Evolutionary conservation across 768 basidiomycete genomes (phyloP).

Genomic region (Porpolomopsis calyptriformis): DNA sequence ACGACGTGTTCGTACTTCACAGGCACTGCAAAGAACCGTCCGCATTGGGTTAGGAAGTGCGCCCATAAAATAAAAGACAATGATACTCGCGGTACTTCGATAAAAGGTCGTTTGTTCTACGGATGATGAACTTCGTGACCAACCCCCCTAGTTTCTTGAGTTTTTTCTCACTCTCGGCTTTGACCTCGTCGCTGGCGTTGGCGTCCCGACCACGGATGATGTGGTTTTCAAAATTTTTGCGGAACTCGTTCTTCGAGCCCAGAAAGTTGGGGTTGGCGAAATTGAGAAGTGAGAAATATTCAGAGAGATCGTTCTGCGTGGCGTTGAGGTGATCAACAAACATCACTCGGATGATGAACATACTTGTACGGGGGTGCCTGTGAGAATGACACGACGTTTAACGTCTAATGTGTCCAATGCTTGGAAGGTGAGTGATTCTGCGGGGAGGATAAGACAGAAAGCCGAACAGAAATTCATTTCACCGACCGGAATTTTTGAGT

Average conservation of each 20-base stretch:
- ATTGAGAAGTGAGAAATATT: slow-evolving; percentile 88
- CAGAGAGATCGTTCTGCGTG: slow-evolving; percentile 89
- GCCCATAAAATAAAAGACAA: not conserved
- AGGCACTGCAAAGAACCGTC: slow-evolving; percentile 49
- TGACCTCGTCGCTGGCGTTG: slow-evolving; percentile 66
- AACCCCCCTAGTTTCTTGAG: slow-evolving; percentile 81
- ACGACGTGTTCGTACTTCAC: slow-evolving; percentile 99
- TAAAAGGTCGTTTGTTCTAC: slow-evolving; percentile 85
- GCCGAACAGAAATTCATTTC: no score
- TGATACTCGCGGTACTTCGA: slow-evolving; percentile 79
- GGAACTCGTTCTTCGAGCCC: slow-evolving; percentile 81
- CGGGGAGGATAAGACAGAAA: not conserved
- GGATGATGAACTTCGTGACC: slow-evolving; percentile 90
- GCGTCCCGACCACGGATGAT: slow-evolving; percentile 89
- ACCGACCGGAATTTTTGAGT: slow-evolving; percentile 87
- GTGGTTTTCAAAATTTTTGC: slow-evolving; percentile 88
- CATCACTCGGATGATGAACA: slow-evolving; percentile 2
- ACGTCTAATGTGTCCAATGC: slow-evolving; percentile 76
- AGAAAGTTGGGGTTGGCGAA: slow-evolving; percentile 90
- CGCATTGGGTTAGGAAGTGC: not conserved
- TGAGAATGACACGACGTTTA: slow-evolving; percentile 83
- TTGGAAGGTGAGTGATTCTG: slow-evolving; percentile 82
- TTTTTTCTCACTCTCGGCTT: slow-evolving; percentile 79
- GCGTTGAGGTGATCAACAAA: not conserved
- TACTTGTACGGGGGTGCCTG: slow-evolving; percentile 89